Percentiles rank a stretch among this genome's conserved stretches.
Conservation (phyloP, 192 early-diverging fungal genomes). For the Coemansia sp. region DNA sequence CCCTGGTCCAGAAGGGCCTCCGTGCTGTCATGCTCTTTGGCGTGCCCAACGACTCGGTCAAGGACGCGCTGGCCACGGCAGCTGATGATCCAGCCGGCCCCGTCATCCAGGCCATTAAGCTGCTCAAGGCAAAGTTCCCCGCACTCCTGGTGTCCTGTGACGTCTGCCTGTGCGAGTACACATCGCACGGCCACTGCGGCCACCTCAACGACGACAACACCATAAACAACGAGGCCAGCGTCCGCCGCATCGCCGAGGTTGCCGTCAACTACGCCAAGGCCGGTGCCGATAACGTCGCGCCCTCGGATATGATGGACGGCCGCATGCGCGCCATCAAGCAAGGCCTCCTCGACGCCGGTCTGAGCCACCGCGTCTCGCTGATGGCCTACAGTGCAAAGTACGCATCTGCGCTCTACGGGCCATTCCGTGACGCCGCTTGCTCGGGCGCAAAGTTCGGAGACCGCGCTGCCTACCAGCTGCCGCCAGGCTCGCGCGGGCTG, state of each 20-base stretch:
- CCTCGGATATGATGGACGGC: slow-evolving; percentile 99
- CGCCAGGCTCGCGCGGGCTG: slow-evolving; percentile 82
- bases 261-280: slow-evolving; percentile 86
- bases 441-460: slow-evolving; percentile 92
- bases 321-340: slow-evolving; percentile 93
- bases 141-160: slow-evolving; percentile 86
- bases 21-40: slow-evolving; percentile 90
- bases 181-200: slow-evolving; percentile 96
- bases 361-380: slow-evolving; percentile 77
- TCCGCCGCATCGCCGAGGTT: slow-evolving; percentile 80
- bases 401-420: slow-evolving; percentile 93
- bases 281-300: slow-evolving; percentile 89
- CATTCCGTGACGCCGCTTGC: slow-evolving; percentile 94
- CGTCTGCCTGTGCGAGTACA: slow-evolving; percentile 96
- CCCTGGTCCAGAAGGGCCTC: slow-evolving; percentile 88
- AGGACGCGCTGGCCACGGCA: slow-evolving; percentile 75
- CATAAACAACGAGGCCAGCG: slow-evolving; percentile 78
- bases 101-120: slow-evolving; percentile 78
- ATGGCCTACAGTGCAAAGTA: slow-evolving; percentile 99
- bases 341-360: slow-evolving; percentile 67
- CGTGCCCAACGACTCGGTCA: slow-evolving; percentile 71
- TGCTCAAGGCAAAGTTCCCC: slow-evolving; percentile 78
- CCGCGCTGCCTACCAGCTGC: slow-evolving; percentile 94
- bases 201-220: slow-evolving; percentile 73
- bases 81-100: slow-evolving; percentile 85